Conservation (phyloP, 352 stramenopile genomes). For the Globisporangium paddicum region DNA sequence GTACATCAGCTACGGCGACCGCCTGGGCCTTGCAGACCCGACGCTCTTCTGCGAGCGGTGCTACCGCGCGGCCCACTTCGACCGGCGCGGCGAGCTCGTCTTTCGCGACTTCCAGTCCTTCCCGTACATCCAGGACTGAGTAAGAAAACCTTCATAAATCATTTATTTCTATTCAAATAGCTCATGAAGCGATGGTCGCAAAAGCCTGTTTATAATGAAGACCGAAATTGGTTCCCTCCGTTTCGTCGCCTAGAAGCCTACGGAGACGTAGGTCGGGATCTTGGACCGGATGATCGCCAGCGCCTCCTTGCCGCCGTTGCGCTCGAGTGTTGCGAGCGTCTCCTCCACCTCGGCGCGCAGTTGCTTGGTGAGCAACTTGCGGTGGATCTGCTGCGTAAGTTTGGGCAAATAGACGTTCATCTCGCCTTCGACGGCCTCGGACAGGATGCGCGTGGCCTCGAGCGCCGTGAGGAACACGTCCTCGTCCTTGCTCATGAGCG, state of each 20-base stretch:
- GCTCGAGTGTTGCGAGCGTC: conserved; percentile 57
- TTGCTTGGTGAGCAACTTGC: conserved; percentile 58
- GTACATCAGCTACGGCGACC: conserved; percentile 73
- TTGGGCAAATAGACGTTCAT: conserved; percentile 77
- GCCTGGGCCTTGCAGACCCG: conserved; percentile 51
- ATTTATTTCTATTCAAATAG: too few species aligned
- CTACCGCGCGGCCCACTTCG: conserved; percentile 64
- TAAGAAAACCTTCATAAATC: too few species aligned
- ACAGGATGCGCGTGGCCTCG: conserved; percentile 60
- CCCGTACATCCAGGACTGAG: conserved; percentile 64
- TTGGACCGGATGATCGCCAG: conserved; percentile 73
- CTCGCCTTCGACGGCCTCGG: conserved; percentile 55
- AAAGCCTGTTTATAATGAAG: too few species aligned
- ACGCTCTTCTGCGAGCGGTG: conserved; percentile 81
- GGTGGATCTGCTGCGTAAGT: conserved; percentile 75
- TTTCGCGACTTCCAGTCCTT: conserved; percentile 75
- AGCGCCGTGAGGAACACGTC: conserved; percentile 69
- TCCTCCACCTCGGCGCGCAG: conserved; percentile 52
- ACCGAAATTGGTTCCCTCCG: background rate
- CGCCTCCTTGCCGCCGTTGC: conserved; percentile 69
- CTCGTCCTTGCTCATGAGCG: conserved; percentile 65
- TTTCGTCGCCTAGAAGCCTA: conserved; percentile 14
- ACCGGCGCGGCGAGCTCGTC: conserved; percentile 39
- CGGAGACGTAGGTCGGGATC: conserved; percentile 72
- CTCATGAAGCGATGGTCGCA: too few species aligned